A percentile compares a stretch with the other conserved stretches of the same genome.
phyloP scores from a whole-genome alignment of 164 flowering plant genomes.

The Nymphaea colorata region DNA sequence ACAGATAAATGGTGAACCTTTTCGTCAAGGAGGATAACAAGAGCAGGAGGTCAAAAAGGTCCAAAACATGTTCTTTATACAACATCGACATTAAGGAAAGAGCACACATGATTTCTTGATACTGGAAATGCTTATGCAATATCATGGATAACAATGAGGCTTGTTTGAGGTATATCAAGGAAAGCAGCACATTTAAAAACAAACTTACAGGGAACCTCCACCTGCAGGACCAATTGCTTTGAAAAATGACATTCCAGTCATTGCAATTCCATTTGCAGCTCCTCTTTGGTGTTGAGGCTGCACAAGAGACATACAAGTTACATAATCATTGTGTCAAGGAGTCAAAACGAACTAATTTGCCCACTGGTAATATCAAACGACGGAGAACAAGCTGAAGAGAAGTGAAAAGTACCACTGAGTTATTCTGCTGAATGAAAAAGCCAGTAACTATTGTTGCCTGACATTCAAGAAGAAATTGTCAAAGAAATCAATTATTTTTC shows the following conservation, averaged over 20 bases:
- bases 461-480: not conserved
- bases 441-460: constrained; percentile 51
- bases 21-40: not conserved
- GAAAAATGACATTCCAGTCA: constrained; percentile 43
- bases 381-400: not conserved
- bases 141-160: not conserved
- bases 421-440: constrained; percentile 42
- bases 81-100: not conserved
- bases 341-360: not conserved
- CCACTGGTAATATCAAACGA: not conserved
- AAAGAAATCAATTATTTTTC: not conserved
- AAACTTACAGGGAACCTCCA: constrained; percentile 41
- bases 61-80: not conserved
- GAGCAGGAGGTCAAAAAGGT: not conserved
- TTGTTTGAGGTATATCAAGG: not conserved
- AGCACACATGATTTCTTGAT: not conserved
- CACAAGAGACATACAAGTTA: not conserved
- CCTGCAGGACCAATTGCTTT: constrained; percentile 52
- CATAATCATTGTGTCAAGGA: not conserved
- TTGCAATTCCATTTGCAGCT: constrained; percentile 17
- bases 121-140: too few species aligned
- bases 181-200: not conserved
- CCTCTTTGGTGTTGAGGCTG: constrained; percentile 15
- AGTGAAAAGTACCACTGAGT: constrained; percentile 39
- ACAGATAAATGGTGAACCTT: too few species aligned